These are phyloP conservation scores for Pythium vanterpoolii DNA, from an alignment of 352 stramenopile genomes.

Conservation along the genomic window DNA sequence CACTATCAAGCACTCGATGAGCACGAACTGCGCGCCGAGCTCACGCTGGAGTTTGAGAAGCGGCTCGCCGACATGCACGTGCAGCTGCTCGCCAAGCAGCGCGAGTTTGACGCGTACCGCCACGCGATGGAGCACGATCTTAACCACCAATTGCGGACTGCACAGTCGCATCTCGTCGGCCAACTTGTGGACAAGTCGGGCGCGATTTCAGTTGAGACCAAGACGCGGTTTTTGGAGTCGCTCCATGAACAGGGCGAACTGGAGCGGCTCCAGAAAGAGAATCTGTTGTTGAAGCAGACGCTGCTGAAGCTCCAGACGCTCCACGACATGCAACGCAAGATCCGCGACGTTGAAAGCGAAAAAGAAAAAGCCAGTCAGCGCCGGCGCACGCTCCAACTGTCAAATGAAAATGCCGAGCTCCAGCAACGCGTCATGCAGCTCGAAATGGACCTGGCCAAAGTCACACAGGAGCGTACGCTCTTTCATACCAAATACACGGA, in stretches of 20 bases:
- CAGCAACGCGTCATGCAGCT: slow-evolving; percentile 47
- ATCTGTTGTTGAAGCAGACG: slow-evolving; percentile 61
- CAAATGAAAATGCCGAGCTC: slow-evolving; percentile 43
- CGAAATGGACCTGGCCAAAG: slow-evolving; percentile 40
- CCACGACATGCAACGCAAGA: slow-evolving; percentile 58
- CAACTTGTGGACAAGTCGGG: slow-evolving; percentile 62
- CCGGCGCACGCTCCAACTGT: slow-evolving; percentile 31
- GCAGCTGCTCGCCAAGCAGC: slow-evolving; percentile 49
- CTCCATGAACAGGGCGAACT: slow-evolving; percentile 40
- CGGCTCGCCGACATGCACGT: slow-evolving; percentile 50
- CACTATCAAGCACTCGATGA: slow-evolving; percentile 34
- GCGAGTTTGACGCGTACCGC: slow-evolving; percentile 65
- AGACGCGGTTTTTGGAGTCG: slow-evolving; percentile 41
- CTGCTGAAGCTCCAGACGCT: slow-evolving; percentile 65
- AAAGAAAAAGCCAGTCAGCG: slow-evolving; percentile 39
- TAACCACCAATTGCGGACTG: slow-evolving; percentile 45
- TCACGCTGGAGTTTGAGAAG: slow-evolving; percentile 53
- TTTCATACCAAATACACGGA: slow-evolving; percentile 42
- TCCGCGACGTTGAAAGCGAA: slow-evolving; percentile 31
- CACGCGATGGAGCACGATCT: slow-evolving; percentile 59
- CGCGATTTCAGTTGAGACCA: slow-evolving; percentile 46
- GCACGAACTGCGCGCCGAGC: slow-evolving; percentile 36
- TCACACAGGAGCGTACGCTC: slow-evolving; percentile 47
- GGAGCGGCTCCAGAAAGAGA: slow-evolving; percentile 55
- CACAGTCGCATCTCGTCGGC: slow-evolving; percentile 50